Conservation (phyloP, 2,329 filamentous ascomycete species). For the Monilinia fructigena region DNA sequence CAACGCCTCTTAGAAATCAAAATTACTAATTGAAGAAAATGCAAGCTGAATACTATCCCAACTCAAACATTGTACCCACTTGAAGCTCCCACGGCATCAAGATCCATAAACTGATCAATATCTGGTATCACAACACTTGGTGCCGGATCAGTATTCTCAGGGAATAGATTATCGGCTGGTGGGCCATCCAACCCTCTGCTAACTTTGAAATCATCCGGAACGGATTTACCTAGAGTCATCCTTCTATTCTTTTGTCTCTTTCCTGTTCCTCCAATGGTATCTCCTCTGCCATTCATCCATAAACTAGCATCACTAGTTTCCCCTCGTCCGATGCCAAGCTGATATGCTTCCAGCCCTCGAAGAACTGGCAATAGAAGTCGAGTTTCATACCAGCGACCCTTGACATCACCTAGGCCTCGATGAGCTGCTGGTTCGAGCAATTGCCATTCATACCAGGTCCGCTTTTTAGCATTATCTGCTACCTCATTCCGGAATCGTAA, state of each 20-base stretch:
- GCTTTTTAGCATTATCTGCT: constrained; percentile 39
- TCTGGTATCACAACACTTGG: constrained; percentile 13
- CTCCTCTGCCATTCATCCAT: constrained; percentile 49
- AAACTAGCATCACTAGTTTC: constrained; percentile 44
- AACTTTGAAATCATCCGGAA: constrained; percentile 40
- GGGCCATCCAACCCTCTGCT: constrained; percentile 40
- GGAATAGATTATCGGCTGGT: constrained; percentile 35
- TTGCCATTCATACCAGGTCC: constrained; percentile 38
- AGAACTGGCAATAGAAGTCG: constrained; percentile 47
- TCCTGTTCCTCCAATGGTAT: constrained; percentile 38
- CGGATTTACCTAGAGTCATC: constrained; percentile 40
- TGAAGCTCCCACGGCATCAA: constrained; percentile 20
- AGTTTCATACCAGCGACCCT: constrained; percentile 61
- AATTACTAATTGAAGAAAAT: not conserved
- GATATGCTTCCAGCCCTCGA: constrained; percentile 38
- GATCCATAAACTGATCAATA: constrained; percentile 29
- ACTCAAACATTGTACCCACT: constrained; percentile 17
- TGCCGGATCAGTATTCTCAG: constrained; percentile 28
- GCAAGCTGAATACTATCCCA: not conserved
- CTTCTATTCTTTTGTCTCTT: constrained; percentile 39
- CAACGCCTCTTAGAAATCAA: not conserved
- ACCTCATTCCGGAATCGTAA: constrained; percentile 50
- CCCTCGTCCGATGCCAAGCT: constrained; percentile 39
- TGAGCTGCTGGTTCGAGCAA: constrained; percentile 38
- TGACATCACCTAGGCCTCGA: constrained; percentile 48